Percentiles rank a stretch among this genome's conserved stretches.
Evolutionary conservation across 257 asterid species (phyloP).

Genomic region (Pogostemon cablin): DNA sequence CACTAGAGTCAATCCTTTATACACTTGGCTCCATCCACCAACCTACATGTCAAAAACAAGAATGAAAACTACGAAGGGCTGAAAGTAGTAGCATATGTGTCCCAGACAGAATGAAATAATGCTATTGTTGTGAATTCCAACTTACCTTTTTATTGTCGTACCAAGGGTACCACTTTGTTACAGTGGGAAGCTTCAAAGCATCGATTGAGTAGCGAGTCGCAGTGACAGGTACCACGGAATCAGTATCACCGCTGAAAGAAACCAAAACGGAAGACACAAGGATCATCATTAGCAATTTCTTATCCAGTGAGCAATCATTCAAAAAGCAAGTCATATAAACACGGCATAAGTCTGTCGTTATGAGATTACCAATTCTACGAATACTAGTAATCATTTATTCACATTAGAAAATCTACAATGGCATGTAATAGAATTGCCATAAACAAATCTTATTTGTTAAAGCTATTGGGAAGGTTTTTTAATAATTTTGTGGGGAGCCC

Average conservation of each 20-base stretch:
- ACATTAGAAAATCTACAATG: not conserved
- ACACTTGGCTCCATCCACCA: slow-evolving; percentile 99
- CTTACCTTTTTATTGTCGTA: slow-evolving; percentile 78
- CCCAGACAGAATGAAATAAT: not conserved
- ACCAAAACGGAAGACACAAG: not conserved
- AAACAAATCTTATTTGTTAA: no score
- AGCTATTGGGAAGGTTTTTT: no score
- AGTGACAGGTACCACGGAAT: slow-evolving; percentile 88
- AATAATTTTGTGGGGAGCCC: no score
- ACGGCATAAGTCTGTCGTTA: no score
- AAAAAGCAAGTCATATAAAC: not conserved
- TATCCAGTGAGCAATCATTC: no score
- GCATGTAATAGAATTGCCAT: no score
- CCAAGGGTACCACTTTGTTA: slow-evolving; percentile 89
- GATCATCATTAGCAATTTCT: not conserved
- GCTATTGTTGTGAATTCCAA: not conserved
- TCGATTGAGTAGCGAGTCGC: slow-evolving; percentile 98
- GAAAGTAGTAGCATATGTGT: not conserved
- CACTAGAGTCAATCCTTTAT: slow-evolving; percentile 84
- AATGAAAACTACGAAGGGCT: not conserved
- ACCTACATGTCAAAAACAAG: slow-evolving; percentile 46
- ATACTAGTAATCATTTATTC: not conserved
- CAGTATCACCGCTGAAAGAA: slow-evolving; percentile 85
- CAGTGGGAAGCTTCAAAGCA: slow-evolving; percentile 84
- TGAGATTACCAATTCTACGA: no score